These are phyloP conservation scores for Gillenia trifoliata DNA, from an alignment of 306 rosid genomes.

Conservation along the genomic window DNA sequence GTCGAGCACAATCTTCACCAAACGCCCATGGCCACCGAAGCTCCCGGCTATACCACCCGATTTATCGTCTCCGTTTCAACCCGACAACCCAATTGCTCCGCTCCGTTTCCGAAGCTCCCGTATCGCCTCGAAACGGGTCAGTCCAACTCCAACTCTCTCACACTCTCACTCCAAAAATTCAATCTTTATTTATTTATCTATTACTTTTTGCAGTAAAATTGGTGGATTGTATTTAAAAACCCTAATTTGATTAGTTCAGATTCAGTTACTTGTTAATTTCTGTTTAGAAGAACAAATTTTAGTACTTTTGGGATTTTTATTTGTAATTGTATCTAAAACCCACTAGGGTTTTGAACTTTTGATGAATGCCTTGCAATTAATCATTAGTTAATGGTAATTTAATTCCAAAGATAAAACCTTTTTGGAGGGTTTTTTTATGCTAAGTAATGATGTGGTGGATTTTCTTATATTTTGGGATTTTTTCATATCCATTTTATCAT, in stretches of 20 bases:
- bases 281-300: not conserved
- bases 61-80: constrained; percentile 4
- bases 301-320: not conserved
- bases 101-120: constrained; percentile 8
- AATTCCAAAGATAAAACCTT: not conserved
- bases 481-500: not conserved
- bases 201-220: not conserved
- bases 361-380: not conserved
- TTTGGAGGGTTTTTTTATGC: not conserved
- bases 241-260: constrained; percentile 2
- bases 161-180: not conserved
- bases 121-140: constrained; percentile 14
- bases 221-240: not conserved
- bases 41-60: constrained; percentile 20
- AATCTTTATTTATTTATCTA: not conserved
- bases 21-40: constrained; percentile 49
- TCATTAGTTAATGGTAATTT: not conserved
- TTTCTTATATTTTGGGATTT: not conserved
- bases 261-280: not conserved
- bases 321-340: not conserved
- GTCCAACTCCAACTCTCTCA: constrained; percentile 9
- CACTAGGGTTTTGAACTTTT: not conserved
- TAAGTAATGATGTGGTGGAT: not conserved
- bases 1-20: not conserved
- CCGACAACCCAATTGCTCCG: constrained; percentile 11